Conservation (phyloP, 805 yeast genomes). For the Kurtzmaniella fragi region DNA sequence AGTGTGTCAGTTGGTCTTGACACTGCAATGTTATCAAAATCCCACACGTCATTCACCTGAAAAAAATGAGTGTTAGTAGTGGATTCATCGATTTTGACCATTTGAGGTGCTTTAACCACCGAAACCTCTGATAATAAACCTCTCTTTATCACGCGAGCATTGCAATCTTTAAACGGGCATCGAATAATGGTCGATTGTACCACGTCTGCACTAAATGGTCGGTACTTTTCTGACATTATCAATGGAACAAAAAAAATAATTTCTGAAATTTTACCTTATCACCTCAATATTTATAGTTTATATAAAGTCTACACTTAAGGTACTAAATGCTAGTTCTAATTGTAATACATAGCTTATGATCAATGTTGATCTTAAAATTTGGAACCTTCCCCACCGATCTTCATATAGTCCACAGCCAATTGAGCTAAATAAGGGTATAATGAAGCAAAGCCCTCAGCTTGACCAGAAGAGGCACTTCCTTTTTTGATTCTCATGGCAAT, state of each 20-base stretch:
- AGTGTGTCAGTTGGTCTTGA: slow-evolving; percentile 39
- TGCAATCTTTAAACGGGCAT: slow-evolving; percentile 22
- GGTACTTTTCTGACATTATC: too few species aligned
- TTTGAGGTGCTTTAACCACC: slow-evolving; percentile 23
- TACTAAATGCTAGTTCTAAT: too few species aligned
- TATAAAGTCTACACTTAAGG: too few species aligned
- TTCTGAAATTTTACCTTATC: too few species aligned
- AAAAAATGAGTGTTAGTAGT: slow-evolving; percentile 24
- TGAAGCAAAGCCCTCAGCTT: slow-evolving; percentile 38
- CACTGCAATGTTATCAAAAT: slow-evolving; percentile 75
- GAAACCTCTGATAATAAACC: slow-evolving; percentile 4
- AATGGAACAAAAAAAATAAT: too few species aligned
- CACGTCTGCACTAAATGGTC: too few species aligned
- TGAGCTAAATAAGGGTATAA: slow-evolving; percentile 28
- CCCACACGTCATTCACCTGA: slow-evolving; percentile 61
- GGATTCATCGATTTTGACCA: slow-evolving; percentile 14
- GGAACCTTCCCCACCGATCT: slow-evolving; percentile 3
- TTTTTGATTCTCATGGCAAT: slow-evolving; percentile 49
- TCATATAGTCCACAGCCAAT: slow-evolving; percentile 20
- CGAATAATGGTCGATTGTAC: slow-evolving; percentile 5
- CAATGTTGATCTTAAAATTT: neutral
- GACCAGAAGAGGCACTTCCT: slow-evolving; percentile 52
- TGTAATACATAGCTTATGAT: too few species aligned
- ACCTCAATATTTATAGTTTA: too few species aligned
- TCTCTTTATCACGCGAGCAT: slow-evolving; percentile 19